Percentiles rank a stretch among this genome's conserved stretches.
Evolutionary conservation across 495 filamentous ascomycete genomes (phyloP).

Genomic region (Neurospora sp.): DNA sequence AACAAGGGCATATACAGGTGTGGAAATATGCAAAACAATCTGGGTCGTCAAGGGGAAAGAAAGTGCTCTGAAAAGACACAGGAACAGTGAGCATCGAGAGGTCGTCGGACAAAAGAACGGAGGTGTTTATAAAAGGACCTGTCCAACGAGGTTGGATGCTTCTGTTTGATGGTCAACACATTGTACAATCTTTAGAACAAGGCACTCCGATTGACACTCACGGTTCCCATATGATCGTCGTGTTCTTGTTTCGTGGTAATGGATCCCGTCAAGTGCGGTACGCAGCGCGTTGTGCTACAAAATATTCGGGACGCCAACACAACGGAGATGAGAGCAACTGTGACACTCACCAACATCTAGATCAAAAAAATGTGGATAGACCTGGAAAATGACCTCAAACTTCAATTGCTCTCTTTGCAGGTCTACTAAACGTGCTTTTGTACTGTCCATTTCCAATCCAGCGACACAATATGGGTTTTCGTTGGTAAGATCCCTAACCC

Average conservation of each 20-base stretch:
- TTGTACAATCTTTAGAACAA: background rate
- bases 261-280: background rate
- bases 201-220: too few relatives aligned
- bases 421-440: background rate
- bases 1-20: background rate
- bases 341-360: background rate
- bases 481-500: too few relatives aligned
- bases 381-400: background rate
- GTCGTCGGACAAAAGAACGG: background rate
- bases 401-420: background rate
- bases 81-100: background rate
- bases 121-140: background rate
- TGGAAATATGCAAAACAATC: background rate
- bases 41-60: background rate
- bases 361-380: background rate
- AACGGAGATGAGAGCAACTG: background rate
- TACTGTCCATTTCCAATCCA: background rate
- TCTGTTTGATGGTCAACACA: background rate
- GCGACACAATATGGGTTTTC: background rate
- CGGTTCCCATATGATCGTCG: background rate
- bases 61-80: background rate
- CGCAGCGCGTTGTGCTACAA: background rate
- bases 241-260: background rate
- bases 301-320: background rate
- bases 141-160: background rate